These are phyloP conservation scores for Neostapfia colusana DNA, from an alignment of 176 grass and related monocot species.

Conservation along the genomic window DNA sequence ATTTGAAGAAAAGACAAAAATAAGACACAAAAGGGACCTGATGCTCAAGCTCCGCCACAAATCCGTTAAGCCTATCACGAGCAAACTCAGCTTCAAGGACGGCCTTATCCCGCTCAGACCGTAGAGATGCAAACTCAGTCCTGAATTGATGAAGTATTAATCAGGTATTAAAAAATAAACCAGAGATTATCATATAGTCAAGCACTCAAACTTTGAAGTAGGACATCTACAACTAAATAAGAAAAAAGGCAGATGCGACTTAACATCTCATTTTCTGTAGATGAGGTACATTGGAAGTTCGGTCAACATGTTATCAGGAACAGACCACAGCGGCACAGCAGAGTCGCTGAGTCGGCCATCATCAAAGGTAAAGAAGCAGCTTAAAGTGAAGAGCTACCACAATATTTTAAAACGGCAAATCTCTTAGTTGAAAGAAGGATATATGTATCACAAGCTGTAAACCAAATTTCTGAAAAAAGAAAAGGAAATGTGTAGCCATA, in stretches of 20 bases:
- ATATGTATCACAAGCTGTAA: slow-evolving; percentile 23
- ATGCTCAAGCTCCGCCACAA: slow-evolving; percentile 72
- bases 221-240: slow-evolving; percentile 12
- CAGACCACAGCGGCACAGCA: neutral
- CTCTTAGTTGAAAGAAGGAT: neutral
- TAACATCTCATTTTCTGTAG: neutral
- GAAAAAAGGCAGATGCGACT: neutral
- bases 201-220: slow-evolving; percentile 28
- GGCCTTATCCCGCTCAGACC: slow-evolving; percentile 76
- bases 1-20: slow-evolving; percentile 22
- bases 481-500: neutral
- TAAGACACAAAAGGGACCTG: slow-evolving; percentile 59
- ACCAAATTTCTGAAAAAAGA: neutral
- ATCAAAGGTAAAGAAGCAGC: neutral
- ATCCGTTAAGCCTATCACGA: slow-evolving; percentile 75
- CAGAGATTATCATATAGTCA: neutral
- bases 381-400: neutral
- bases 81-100: slow-evolving; percentile 80
- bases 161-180: slow-evolving; percentile 12
- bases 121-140: slow-evolving; percentile 49
- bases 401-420: neutral
- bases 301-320: neutral
- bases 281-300: neutral
- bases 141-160: slow-evolving; percentile 47
- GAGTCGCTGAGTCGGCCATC: neutral